phyloP scores from a whole-genome alignment of 169 alveolate genomes.

The Plasmodium vivax region DNA sequence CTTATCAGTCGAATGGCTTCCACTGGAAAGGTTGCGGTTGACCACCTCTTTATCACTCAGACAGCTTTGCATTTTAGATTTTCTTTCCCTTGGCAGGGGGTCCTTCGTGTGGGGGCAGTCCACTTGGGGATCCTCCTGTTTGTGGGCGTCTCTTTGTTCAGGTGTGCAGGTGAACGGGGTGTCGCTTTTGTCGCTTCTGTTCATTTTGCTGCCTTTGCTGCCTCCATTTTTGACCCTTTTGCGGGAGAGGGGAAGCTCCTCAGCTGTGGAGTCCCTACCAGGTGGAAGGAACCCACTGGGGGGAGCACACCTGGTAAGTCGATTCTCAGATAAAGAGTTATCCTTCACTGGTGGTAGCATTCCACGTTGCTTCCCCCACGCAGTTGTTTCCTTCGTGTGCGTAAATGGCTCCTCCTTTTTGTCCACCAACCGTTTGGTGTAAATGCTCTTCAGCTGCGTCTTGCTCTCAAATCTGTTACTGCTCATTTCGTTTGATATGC shows the following conservation, averaged over 20 bases:
- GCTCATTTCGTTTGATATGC: background rate
- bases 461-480: background rate
- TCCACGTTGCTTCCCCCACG: background rate
- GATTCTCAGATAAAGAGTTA: background rate
- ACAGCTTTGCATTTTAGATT: background rate
- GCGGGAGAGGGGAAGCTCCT: background rate
- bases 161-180: background rate
- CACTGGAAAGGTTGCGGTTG: background rate
- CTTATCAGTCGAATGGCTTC: background rate
- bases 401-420: background rate
- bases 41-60: background rate
- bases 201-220: too few relatives aligned
- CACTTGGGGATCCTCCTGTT: background rate
- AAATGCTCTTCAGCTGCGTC: background rate
- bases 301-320: background rate
- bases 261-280: background rate
- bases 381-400: background rate
- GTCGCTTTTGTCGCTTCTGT: background rate
- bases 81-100: background rate
- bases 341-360: background rate
- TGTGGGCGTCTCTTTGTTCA: background rate
- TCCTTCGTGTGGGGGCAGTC: background rate
- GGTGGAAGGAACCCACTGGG: background rate
- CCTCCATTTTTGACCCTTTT: background rate
- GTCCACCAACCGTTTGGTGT: background rate